Evolutionary conservation across 805 yeast genomes (phyloP).

Genomic region (Clavispora asparagi): DNA sequence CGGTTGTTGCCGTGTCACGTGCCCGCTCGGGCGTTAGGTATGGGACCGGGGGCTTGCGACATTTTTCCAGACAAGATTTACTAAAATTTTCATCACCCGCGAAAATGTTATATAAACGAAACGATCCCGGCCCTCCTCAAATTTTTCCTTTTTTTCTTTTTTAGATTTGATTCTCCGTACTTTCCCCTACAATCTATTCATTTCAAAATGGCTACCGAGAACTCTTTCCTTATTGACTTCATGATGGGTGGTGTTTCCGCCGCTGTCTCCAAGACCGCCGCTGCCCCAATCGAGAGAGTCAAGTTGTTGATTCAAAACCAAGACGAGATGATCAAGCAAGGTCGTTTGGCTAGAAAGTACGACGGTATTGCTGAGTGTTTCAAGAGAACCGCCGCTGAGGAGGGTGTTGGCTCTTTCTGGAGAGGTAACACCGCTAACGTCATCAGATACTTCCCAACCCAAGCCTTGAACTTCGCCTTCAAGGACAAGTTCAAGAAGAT

Average conservation of each 20-base stretch:
- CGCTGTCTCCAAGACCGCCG: conserved; percentile 97
- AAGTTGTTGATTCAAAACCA: conserved; percentile 95
- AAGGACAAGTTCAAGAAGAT: conserved; percentile 93
- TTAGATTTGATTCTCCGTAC: conserved; percentile 11
- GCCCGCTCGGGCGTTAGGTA: conserved; percentile 5
- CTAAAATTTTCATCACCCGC: conserved; percentile 8
- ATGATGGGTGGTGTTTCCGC: conserved; percentile 99
- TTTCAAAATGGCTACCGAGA: conserved; percentile 16
- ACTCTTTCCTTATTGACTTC: conserved; percentile 44
- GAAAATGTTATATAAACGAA: conserved; percentile 14
- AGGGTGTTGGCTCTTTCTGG: conserved; percentile 94
- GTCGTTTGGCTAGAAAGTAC: conserved; percentile 83
- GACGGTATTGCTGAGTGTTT: conserved; percentile 91
- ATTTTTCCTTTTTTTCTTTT: conserved; percentile 6
- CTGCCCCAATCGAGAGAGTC: conserved; percentile 97
- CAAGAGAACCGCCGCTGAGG: conserved; percentile 89
- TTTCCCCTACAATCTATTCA: conserved; percentile 6
- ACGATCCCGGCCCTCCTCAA: conserved; percentile 7
- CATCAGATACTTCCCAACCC: conserved; percentile 99
- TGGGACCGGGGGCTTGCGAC: conserved; percentile 9
- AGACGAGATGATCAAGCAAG: conserved; percentile 97
- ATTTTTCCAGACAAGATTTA: conserved; percentile 6
- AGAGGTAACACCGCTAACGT: conserved; percentile 99
- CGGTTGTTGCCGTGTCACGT: conserved; percentile 18
- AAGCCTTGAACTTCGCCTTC: conserved; percentile 97